These are phyloP conservation scores for Candida maesae DNA, from an alignment of 805 yeast species.

Conservation along the genomic window DNA sequence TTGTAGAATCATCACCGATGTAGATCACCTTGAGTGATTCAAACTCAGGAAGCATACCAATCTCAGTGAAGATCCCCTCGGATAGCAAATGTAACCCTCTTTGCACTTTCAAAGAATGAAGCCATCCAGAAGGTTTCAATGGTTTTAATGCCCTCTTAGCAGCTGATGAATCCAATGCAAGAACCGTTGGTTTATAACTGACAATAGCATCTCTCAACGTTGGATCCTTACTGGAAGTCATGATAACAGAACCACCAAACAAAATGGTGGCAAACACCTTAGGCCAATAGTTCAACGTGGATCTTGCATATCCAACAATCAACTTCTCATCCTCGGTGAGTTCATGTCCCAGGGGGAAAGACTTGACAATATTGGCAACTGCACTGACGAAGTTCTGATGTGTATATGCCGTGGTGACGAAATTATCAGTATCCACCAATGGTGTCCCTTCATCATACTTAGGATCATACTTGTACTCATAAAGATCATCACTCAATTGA, in stretches of 20 bases:
- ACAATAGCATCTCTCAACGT: slow-evolving; percentile 5
- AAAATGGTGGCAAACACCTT: slow-evolving; percentile 32
- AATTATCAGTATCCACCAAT: slow-evolving; percentile 33
- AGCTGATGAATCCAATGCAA: slow-evolving; percentile 2
- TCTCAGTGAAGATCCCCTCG: slow-evolving; percentile 17
- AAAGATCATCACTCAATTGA: slow-evolving; percentile 7
- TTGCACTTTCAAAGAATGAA: slow-evolving; percentile 17
- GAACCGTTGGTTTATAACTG: slow-evolving; percentile 14
- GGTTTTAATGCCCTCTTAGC: slow-evolving; percentile 12
- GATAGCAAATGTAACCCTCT: slow-evolving; percentile 23
- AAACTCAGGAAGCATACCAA: slow-evolving; percentile 32
- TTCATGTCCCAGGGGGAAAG: slow-evolving; percentile 35
- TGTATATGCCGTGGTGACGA: slow-evolving; percentile 36
- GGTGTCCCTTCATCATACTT: slow-evolving; percentile 28
- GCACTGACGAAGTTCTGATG: slow-evolving; percentile 52
- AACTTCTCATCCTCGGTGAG: slow-evolving; percentile 29
- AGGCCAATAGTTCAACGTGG: slow-evolving; percentile 41
- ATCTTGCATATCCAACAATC: slow-evolving; percentile 26
- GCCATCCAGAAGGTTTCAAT: background rate
- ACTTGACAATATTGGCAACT: slow-evolving; percentile 43
- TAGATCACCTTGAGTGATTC: slow-evolving; percentile 27
- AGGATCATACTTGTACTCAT: slow-evolving; percentile 28
- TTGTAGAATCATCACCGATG: slow-evolving; percentile 11
- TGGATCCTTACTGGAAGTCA: slow-evolving; percentile 24
- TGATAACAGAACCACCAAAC: slow-evolving; percentile 31